A percentile compares a stretch with the other conserved stretches of the same genome.
These are phyloP conservation scores for Phytophthora litchii DNA, from an alignment of 352 stramenopile species.

Conservation along the genomic window DNA sequence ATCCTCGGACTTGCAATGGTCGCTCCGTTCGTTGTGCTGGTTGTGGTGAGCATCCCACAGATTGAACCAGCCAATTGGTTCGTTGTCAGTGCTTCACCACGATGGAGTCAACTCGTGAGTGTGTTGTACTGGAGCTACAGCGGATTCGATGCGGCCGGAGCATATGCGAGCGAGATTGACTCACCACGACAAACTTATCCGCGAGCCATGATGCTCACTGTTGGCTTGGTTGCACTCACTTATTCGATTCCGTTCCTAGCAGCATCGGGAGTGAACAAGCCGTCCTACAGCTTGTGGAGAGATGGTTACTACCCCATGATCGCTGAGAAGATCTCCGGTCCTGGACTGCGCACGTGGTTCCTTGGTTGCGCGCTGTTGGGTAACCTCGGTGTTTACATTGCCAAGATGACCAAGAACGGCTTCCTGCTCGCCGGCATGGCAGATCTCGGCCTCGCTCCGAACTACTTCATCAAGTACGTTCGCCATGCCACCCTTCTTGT, in stretches of 20 bases:
- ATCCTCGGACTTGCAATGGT: conserved; percentile 89
- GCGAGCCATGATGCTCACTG: conserved; percentile 75
- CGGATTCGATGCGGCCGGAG: conserved; percentile 74
- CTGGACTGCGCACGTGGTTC: conserved; percentile 84
- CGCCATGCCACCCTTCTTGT: conserved; percentile 3
- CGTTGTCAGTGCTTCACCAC: conserved; percentile 51
- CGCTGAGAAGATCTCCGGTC: conserved; percentile 61
- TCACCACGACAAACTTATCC: conserved; percentile 71
- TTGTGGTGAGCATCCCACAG: conserved; percentile 59
- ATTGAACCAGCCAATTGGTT: conserved; percentile 71
- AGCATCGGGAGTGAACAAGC: conserved; percentile 70
- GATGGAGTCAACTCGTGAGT: conserved; percentile 85
- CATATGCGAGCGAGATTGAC: conserved; percentile 77
- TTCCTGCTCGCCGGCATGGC: conserved; percentile 84
- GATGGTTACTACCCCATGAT: conserved; percentile 83
- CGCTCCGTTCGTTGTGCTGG: conserved; percentile 92
- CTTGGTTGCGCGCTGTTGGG: conserved; percentile 59
- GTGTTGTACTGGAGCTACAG: conserved; percentile 87
- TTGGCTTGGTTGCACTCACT: conserved; percentile 79
- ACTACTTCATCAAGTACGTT: conserved; percentile 86
- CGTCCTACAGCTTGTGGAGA: conserved; percentile 75
- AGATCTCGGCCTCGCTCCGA: conserved; percentile 88
- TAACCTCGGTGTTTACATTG: conserved; percentile 82
- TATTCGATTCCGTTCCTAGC: conserved; percentile 62
- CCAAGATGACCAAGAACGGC: conserved; percentile 84